Evolutionary conservation across 2,329 filamentous ascomycete genomes (phyloP), one percentile per base, ranked within the genome.

Genomic region (Colletotrichum limetticola): DNA sequence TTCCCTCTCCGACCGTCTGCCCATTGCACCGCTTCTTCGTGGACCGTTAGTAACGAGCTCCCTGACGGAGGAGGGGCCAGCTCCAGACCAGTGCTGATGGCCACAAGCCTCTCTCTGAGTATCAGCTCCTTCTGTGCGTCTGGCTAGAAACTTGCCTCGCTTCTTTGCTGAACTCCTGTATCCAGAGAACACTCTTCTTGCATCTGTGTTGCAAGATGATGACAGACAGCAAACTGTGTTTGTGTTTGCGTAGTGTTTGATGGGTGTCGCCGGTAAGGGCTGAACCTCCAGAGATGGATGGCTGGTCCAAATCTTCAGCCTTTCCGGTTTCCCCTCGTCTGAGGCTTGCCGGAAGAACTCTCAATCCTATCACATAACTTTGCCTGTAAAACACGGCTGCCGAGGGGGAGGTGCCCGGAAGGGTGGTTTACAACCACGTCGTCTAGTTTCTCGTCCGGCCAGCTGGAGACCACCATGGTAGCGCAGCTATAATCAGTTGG

Each of bases 321-420:
- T 63, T 35, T 32, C 9, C 7, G n/a, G 42, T 16, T 24, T 59
- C 46, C 46, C 55, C 11, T 49, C 49, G 5, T 14, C 30, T 42
- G 37, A 14, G 19, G 26, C 14, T 42, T 55, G 37, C 32, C 26
- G 59, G 9, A 24, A 46, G 37, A 42, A 19, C 16, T 42, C 3
- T 42, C 37, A 19, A 26, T 64, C 19, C 35, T 37, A 63, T 19
- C 26, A 24, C 30, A 28, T 12, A 59, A 22, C 53, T 72, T 66
- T 72, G 60, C 49, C 64, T 72, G 66, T 72, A 70, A 72, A 72
- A 70, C 66, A 72, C 70, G 70, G 60, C 66, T 61, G 57, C 70
- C 70, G 66, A 60, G 60, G 55, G 24, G 60, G 32, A 46, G 60
- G 46, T 65, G 46, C 55, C 66, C 60, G 66, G 56, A 56, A 52